phyloP scores from a whole-genome alignment of 2,329 filamentous ascomycete species.

The Ophiostoma fasciatum region DNA sequence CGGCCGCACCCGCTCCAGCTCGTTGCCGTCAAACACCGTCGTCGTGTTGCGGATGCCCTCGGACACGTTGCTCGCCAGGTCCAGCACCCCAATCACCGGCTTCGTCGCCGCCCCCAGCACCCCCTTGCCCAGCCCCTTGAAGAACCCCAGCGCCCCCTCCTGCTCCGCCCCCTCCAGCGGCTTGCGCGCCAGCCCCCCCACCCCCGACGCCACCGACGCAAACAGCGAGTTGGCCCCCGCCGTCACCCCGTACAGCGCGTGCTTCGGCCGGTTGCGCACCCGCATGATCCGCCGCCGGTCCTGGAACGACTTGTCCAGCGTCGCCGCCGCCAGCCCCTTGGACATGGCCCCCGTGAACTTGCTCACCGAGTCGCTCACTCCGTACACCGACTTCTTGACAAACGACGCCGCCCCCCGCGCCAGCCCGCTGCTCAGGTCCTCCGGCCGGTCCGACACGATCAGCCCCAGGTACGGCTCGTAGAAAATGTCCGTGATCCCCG shows the following conservation, averaged over 20 bases:
- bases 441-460: conserved; percentile 88
- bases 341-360: conserved; percentile 96
- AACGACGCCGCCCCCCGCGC: conserved; percentile 95
- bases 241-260: conserved; percentile 90
- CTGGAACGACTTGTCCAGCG: conserved; percentile 97
- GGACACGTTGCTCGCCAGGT: conserved; percentile 90
- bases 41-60: conserved; percentile 98
- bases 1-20: conserved; percentile 86
- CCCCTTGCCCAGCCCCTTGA: conserved; percentile 95
- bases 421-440: conserved; percentile 88
- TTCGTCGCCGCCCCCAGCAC: conserved; percentile 91
- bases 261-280: conserved; percentile 87
- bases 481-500: conserved; percentile 93
- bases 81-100: conserved; percentile 89
- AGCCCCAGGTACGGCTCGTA: conserved; percentile 97
- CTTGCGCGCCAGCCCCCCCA: conserved; percentile 84
- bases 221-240: conserved; percentile 91
- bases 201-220: conserved; percentile 80
- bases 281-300: conserved; percentile 88
- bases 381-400: conserved; percentile 97
- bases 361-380: conserved; percentile 91
- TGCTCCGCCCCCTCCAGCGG: conserved; percentile 92
- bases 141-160: conserved; percentile 84
- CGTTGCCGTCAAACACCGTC: conserved; percentile 90
- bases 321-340: conserved; percentile 89